phyloP scores from a whole-genome alignment of 441 rosid genomes.

The Erodium trifolium region DNA sequence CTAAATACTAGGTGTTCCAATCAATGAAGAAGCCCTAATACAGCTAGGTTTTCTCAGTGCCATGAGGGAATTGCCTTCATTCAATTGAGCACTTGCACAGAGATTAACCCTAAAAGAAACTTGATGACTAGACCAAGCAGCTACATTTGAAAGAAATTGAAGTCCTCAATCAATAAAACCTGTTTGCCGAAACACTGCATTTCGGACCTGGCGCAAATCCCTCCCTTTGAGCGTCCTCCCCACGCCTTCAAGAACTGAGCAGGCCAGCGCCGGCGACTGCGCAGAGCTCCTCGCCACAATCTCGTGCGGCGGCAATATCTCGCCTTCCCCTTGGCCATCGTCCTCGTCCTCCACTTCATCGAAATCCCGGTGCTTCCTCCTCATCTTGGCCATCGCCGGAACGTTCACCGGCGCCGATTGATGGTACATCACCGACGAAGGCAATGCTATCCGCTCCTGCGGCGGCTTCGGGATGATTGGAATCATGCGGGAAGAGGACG shows the following conservation, averaged over 20 bases:
- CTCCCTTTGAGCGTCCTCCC: conserved; percentile 32
- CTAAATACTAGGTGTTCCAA: not conserved
- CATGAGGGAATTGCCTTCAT: not conserved
- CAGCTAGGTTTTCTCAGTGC: not conserved
- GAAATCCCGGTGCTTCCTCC: conserved; percentile 35
- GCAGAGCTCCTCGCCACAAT: conserved; percentile 58
- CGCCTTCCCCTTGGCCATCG: conserved; percentile 41
- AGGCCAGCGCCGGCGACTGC: conserved; percentile 45
- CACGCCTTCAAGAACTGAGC: conserved; percentile 80
- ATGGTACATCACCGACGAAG: conserved; percentile 33
- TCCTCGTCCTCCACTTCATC: conserved; percentile 36
- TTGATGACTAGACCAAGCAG: not conserved
- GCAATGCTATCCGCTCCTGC: conserved; percentile 35
- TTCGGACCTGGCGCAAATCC: conserved; percentile 80
- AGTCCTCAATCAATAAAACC: conserved; percentile 66
- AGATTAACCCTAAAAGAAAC: not conserved
- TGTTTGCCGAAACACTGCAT: conserved; percentile 67
- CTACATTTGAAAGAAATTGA: not conserved
- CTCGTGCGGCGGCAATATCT: conserved; percentile 81
- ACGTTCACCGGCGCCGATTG: conserved; percentile 78
- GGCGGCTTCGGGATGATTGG: conserved; percentile 54
- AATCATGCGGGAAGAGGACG: conserved; percentile 44
- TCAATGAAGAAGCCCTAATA: not conserved
- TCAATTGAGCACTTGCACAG: not conserved
- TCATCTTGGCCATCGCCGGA: conserved; percentile 37